Evolutionary conservation across 129 eudicot genomes (phyloP), one percentile per base, ranked within the genome.

Genomic region (Centaurea solstitialis): DNA sequence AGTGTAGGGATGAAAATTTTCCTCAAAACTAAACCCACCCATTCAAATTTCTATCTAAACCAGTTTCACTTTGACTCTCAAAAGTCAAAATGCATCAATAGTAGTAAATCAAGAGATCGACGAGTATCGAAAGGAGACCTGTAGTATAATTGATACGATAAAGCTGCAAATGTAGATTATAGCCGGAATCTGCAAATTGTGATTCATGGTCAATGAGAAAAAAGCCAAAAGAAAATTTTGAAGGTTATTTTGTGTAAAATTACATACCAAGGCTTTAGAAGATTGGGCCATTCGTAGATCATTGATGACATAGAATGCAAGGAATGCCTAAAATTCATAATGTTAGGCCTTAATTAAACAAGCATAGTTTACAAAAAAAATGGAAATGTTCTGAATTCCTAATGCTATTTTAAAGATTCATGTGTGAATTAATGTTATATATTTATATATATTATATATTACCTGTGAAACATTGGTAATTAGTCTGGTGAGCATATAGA

Each of bases 391-490:
- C 20, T 1, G 35, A 43, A 61, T 37, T 75, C 65, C 45, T 13
- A 24, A 72, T 24, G 8, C 43, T 20, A 13, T 11, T 64, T 76
- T 7, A 22, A 62, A 80, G 18, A n/a, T 5, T 37, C 77, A 40
- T 17, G 28, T 7, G 21, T 26, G 9, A 9, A 53, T 26, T 30
- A 70, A 68, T 6, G 59, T 23, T 23, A 33, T 0, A 33, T 33
- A 33, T 33, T 1, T 33, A 33, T 33, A 33, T 33, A 33, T 33
- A 33, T 33, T 33, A 33, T 1, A 67, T 23, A 85, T 50, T 69
- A 94, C 99, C 99, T 94, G 99, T 77, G 99, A 94, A 50, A 92
- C 89, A 80, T 94, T 94, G 77, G 97, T 94, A 15, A 94, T 88
- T 61, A 94, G 82, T 76, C 99, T 93, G 47, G 97, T 90, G 71